Evolutionary conservation across 192 early-diverging fungal species (phyloP), one percentile per base, ranked within the genome.

Genomic region (Entomortierella beljakovae): DNA sequence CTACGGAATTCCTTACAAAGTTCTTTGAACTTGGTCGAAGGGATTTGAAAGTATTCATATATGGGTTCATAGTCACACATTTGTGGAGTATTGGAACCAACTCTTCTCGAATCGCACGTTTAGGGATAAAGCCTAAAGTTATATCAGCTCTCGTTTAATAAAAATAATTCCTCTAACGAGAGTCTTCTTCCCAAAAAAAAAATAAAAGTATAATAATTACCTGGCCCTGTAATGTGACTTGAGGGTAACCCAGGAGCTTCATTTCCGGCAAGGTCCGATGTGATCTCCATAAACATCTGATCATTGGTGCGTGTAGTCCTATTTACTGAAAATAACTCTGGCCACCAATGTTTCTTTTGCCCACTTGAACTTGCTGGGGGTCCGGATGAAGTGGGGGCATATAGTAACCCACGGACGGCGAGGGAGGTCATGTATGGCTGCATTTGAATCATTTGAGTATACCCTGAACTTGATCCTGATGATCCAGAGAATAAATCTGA

Each of bases 401-500:
- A 64, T 2, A 77, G 23, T 32, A 77, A 25, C 1, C 74, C 66
- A 10, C 74, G 65, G 16, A 77, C 66, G 1, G 61, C 49, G 10
- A 77, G 42, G 3, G 64, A 67, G 25, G 59, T 77, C 74, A 77
- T 69, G 49, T 77, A 77, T 1, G 74, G 74, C 38, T 77, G 65
- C 74, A 77, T 69, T 23, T 77, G 74, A 20, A 61, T 50, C 61
- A 61, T 58, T n/a, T 77, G 74, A 2, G 66, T 61, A 43, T 68
- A 77, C 22, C 53, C 37, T 1, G 31, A 32, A 18, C 22, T 62
- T 8, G 48, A 51, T 31, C 46, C 43, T 1, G 71, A 52, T 16
- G 56, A 34, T 15, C 33, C 20, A 1, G 71, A 61, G 23, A 77
- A 64, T 25, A 62, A 61, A 22, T 90, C 90, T 1, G 86, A 82